Base-by-base conservation (phyloP, 2,329 filamentous ascomycete genomes). In the Cadophora sp. region DNA sequence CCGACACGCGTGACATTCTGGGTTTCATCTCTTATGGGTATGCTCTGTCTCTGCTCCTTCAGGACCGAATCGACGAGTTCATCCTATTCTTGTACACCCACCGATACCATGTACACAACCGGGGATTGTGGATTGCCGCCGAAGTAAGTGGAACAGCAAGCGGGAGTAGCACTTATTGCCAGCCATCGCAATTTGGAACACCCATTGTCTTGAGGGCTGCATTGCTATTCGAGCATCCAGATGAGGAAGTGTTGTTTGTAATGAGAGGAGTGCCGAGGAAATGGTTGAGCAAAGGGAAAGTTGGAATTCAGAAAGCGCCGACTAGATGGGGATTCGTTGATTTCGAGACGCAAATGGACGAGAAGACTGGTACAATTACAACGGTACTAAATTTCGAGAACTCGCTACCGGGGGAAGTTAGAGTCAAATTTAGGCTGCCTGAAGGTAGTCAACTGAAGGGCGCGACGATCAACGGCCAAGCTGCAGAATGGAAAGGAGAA, bases 21-120 rank as follows among this genome's bases (percentile, higher is more conserved):
- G 51, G 51, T 24, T 55, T 55, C 24, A 55, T 55, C 13, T 30
- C 22, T 18, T 55, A 55, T 13, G 51, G 51, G 14, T 55, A 55
- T 13, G 51, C 51, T 3, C 24, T 33, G 33, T 18, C 51, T 39
- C 24, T 55, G n/a, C 51, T 55, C 24, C 51, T 55, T 1, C 51
- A 33, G 8, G 33, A 55, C 51, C 51, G 51, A 14, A 39, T 33
- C 14, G 51, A 55, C n/a, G 51, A 55, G 24, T 55, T 55, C 24
- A 27, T 55, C 51, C 11, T 55, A 13, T 55, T 33, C 18, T 27
- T 55, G 20, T 55, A 30, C 13, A 39, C 22, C 7, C 22, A 55
- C 33, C 51, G 51, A 8, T 55, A 55, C 22, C 51, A 27, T 16
- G 13, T 55, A 4, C 24, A 55, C n/a, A 33, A 30, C n/a, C 51